Conservation (phyloP, 192 early-diverging fungal genomes). For the Backusella mclennaniae region DNA sequence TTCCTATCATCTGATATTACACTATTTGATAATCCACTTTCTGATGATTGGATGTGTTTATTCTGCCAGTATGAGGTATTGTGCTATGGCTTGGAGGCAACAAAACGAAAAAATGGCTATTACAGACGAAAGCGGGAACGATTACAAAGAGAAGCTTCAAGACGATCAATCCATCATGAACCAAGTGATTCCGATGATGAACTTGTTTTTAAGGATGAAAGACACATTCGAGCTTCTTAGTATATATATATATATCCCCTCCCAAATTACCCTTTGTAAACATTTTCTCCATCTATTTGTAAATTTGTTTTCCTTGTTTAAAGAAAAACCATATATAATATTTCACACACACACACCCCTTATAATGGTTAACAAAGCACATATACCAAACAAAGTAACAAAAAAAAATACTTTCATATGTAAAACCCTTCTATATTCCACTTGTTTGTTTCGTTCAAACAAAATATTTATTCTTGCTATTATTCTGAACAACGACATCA, state of each 20-base stretch:
- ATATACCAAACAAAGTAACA: background rate
- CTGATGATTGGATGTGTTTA: slow-evolving; percentile 27
- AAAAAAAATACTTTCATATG: background rate
- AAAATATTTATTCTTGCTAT: background rate
- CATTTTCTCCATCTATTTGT: background rate
- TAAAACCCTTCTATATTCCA: background rate
- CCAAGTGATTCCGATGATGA: slow-evolving; percentile 10
- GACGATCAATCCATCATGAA: background rate
- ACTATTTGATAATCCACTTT: slow-evolving; percentile 6
- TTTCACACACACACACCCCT: no score
- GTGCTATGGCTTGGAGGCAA: background rate
- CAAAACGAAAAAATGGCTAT: slow-evolving; percentile 12
- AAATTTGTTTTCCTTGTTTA: background rate
- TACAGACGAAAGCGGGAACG: slow-evolving; percentile 4
- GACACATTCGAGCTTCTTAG: background rate
- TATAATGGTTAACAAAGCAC: background rate
- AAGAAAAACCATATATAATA: no score
- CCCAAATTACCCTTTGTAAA: background rate
- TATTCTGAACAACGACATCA: background rate
- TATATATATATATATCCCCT: background rate
- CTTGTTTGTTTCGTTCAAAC: background rate
- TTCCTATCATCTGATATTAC: slow-evolving; percentile 16
- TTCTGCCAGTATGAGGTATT: slow-evolving; percentile 27
- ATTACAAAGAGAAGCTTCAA: background rate
- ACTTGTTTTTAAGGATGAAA: background rate